Evolutionary conservation across 768 basidiomycete genomes (phyloP), one percentile per base, ranked within the genome.

Genomic region (Kwoniella dendrophila): DNA sequence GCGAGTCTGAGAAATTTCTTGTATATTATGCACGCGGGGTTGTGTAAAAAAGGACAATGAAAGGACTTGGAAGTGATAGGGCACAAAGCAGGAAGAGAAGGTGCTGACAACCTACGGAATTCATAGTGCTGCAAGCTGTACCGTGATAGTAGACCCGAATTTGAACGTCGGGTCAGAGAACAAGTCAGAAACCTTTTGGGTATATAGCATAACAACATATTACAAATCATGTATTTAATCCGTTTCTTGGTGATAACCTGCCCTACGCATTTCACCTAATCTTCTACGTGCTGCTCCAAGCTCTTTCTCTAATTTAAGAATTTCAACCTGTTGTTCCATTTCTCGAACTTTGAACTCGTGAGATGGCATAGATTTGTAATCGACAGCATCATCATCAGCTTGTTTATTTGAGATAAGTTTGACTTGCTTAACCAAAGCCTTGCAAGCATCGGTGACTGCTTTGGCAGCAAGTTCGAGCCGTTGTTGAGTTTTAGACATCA

Each of bases 281-380:
- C 77, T 58, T 52, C 77, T 68, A 45, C 79, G 53, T 16, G 79
- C 77, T 1, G 76, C 93, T 22, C 90, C 90, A 36, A 99, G 82
- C 0, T 97, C 93, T 82, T 96, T 96, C 83, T 98, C 96, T 71
- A 97, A 80, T 76, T 88, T 93, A 69, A 99, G 82, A 69, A 99
- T 96, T 78, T 95, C 90, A n/a, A 98, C 96, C 80, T 97, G 94
- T 74, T 95, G 92, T 81, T 98, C 96, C 93, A 99, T 97, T 85
- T 98, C 95, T 50, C 88, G 85, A 74, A 86, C 89, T 84, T 97
- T 97, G 86, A 94, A 97, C 80, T 99, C 94, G 73, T 96, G 83
- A 43, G 83, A 87, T 2, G 91, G 90, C 91, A 98, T 94, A 66
- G 87, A 87, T 80, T 88, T 89, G 82, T 92, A 97, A 79, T 90